Evolutionary conservation across 306 rosid genomes (phyloP).

Genomic region (Rosa chinensis): DNA sequence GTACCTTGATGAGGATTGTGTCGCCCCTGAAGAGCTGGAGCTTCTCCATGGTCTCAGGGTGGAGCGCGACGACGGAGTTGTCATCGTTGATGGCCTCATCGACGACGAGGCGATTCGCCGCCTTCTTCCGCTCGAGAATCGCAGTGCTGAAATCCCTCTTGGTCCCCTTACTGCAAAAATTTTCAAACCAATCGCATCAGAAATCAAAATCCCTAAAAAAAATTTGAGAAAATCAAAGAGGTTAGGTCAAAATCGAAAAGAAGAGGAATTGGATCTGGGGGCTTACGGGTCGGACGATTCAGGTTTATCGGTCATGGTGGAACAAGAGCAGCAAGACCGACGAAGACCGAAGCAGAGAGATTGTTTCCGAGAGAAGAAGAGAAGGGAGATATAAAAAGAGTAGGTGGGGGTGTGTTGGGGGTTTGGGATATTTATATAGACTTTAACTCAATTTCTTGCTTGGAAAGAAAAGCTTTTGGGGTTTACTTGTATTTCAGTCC

Average conservation of each 20-base stretch:
- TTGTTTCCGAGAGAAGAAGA: not conserved
- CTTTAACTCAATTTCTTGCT: slow-evolving; percentile 44
- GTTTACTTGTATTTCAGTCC: slow-evolving; percentile 24
- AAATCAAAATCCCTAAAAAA: not conserved
- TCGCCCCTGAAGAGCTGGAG: slow-evolving; percentile 93
- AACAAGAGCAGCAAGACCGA: slow-evolving; percentile 16
- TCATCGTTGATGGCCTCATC: slow-evolving; percentile 94
- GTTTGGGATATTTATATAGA: slow-evolving; percentile 40
- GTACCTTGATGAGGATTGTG: slow-evolving; percentile 84
- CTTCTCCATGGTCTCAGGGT: slow-evolving; percentile 89
- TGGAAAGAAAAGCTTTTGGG: slow-evolving; percentile 32
- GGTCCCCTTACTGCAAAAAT: slow-evolving; percentile 63
- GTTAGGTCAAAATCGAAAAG: not conserved
- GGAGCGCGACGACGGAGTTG: slow-evolving; percentile 91
- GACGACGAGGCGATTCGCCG: slow-evolving; percentile 82
- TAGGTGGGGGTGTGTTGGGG: slow-evolving; percentile 2
- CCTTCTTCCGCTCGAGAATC: slow-evolving; percentile 89
- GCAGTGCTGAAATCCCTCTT: slow-evolving; percentile 89
- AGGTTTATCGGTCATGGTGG: slow-evolving; percentile 61
- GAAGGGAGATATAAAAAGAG: not conserved
- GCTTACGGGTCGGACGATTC: slow-evolving; percentile 87
- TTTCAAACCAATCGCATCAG: not conserved
- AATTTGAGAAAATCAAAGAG: not conserved
- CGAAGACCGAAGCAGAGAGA: slow-evolving; percentile 11
- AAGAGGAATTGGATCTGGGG: slow-evolving; percentile 1